These are phyloP conservation scores for Caloboletus inedulis DNA, from an alignment of 1,284 basidiomycete genomes.

Conservation along the genomic window DNA sequence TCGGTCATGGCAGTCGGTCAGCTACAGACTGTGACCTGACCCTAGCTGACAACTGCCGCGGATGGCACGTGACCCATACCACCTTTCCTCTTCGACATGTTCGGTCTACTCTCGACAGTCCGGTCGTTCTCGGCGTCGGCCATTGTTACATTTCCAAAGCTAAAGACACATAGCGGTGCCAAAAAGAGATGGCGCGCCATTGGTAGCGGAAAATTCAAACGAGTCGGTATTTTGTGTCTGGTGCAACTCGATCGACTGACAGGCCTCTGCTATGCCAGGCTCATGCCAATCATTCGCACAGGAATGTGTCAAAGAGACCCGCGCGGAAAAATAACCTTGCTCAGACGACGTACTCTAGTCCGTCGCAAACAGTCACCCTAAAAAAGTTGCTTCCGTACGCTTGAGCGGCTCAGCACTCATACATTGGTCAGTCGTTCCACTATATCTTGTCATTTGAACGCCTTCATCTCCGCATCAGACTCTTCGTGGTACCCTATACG, in stretches of 20 bases:
- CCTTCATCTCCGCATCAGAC: conserved; percentile 9
- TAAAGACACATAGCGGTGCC: conserved; percentile 76
- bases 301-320: conserved; percentile 66
- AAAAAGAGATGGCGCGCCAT: conserved; percentile 78
- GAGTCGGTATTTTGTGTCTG: conserved; percentile 44
- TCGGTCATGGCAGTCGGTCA: conserved; percentile 42
- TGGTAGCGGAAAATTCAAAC: conserved; percentile 71
- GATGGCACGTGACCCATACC: conserved; percentile 22
- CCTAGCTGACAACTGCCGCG: neutral
- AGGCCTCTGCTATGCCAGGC: conserved; percentile 45
- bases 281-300: conserved; percentile 65
- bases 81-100: conserved; percentile 14
- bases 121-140: conserved; percentile 47
- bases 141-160: conserved; percentile 52
- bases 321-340: conserved; percentile 63
- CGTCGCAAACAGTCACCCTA: conserved; percentile 59
- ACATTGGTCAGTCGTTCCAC: conserved; percentile 13
- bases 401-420: conserved; percentile 25
- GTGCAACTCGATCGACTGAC: neutral
- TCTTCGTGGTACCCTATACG: conserved; percentile 1
- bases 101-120: conserved; percentile 16
- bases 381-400: conserved; percentile 71
- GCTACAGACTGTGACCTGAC: neutral
- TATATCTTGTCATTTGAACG: neutral
- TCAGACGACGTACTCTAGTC: conserved; percentile 61